Percentiles rank a stretch among this genome's conserved stretches.
phyloP scores from a whole-genome alignment of 176 grass and related monocot species.

The Saccharum officinarum region DNA sequence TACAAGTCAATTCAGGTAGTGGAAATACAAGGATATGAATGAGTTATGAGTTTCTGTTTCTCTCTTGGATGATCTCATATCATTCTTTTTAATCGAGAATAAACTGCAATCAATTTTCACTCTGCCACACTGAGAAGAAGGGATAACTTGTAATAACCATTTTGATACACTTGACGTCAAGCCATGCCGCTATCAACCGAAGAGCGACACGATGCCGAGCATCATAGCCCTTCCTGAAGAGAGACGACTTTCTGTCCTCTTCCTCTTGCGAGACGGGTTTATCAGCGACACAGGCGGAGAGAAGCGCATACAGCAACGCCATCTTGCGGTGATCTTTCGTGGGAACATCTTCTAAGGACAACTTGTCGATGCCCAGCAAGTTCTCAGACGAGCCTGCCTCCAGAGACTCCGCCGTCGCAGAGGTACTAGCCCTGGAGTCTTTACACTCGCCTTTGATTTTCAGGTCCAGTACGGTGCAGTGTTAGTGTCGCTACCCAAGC shows the following conservation, averaged over 20 bases:
- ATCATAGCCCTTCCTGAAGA: constrained; percentile 86
- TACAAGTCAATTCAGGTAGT: background rate
- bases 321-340: constrained; percentile 60
- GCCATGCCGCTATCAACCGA: constrained; percentile 74
- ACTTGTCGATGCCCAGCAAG: constrained; percentile 38
- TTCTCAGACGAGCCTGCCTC: constrained; percentile 24
- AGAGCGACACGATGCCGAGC: constrained; percentile 86
- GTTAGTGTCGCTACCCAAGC: constrained; percentile 34
- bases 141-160: constrained; percentile 54
- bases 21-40: background rate
- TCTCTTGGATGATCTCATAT: no score
- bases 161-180: constrained; percentile 91
- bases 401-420: constrained; percentile 5
- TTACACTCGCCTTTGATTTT: background rate
- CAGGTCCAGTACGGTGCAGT: background rate
- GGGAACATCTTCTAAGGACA: constrained; percentile 52
- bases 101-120: background rate
- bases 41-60: background rate
- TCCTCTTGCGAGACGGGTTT: constrained; percentile 60
- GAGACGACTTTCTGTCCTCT: constrained; percentile 57
- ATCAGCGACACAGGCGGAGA: constrained; percentile 85
- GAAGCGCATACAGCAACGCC: constrained; percentile 64
- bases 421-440: background rate
- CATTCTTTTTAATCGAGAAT: background rate
- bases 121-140: background rate